These are phyloP conservation scores for Ziziphus jujuba DNA, from an alignment of 306 rosid genomes.

Conservation along the genomic window DNA sequence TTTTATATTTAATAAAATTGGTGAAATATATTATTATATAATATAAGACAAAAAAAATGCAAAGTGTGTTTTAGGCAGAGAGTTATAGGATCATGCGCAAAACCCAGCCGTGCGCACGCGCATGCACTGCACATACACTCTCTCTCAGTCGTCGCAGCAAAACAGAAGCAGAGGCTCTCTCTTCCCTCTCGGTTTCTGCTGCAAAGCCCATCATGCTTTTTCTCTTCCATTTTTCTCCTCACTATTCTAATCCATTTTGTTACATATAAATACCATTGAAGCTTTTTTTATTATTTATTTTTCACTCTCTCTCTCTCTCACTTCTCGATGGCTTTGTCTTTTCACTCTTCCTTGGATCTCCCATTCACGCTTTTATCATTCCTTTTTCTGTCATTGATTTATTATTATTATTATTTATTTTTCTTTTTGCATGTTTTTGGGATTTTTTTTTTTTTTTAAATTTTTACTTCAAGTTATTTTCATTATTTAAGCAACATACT, in stretches of 20 bases:
- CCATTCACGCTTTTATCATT: conserved; percentile 37
- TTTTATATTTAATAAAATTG: too few species aligned
- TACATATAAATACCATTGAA: background rate
- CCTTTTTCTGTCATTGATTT: conserved; percentile 45
- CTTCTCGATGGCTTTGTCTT: conserved; percentile 40
- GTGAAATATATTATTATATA: too few species aligned
- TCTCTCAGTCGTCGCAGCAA: too few species aligned
- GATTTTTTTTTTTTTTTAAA: background rate
- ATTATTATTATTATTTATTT: conserved; percentile 21
- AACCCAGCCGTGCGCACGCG: conserved; percentile 46
- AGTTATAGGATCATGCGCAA: conserved; percentile 75
- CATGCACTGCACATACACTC: too few species aligned
- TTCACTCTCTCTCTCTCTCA: too few species aligned
- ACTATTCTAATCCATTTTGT: background rate
- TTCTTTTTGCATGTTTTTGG: background rate
- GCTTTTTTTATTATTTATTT: background rate
- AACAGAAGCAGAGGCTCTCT: background rate
- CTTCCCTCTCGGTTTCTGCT: conserved; percentile 28
- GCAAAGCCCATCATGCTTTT: conserved; percentile 31
- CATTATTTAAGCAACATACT: conserved; percentile 35
- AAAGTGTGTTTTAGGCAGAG: conserved; percentile 4
- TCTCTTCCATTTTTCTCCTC: conserved; percentile 4
- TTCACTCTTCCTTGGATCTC: conserved; percentile 60
- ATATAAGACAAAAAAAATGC: too few species aligned
- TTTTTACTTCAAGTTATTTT: too few species aligned